Conservation (phyloP, 441 rosid genomes). For the Rhodomyrtus psidioides region DNA sequence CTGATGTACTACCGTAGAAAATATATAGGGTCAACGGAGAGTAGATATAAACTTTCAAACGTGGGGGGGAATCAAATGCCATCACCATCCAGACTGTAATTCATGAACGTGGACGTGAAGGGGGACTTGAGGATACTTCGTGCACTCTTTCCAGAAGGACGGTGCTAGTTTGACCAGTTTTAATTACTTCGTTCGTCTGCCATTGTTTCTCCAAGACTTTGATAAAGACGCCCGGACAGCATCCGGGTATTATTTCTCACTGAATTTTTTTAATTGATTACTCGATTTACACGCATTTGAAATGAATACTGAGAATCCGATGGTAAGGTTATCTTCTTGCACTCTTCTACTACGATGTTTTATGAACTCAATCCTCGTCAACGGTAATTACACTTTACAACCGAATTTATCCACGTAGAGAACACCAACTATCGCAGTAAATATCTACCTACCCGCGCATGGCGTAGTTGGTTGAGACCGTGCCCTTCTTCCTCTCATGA, state of each 20-base stretch:
- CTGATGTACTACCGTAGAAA: neutral
- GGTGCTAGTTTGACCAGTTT: neutral
- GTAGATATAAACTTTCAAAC: neutral
- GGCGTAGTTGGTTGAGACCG: too few species aligned
- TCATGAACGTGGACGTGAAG: neutral
- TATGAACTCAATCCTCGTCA: neutral
- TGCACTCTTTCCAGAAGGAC: neutral
- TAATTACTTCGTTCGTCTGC: neutral
- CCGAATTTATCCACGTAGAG: neutral
- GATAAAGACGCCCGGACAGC: neutral
- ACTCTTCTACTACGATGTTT: neutral
- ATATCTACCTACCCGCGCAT: too few species aligned
- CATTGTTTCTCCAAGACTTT: neutral
- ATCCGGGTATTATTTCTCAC: neutral
- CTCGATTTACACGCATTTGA: neutral
- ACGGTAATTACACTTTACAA: neutral
- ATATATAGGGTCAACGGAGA: neutral
- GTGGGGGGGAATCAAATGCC: neutral
- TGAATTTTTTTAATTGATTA: neutral
- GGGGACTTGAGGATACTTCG: neutral
- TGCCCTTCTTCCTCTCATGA: too few species aligned
- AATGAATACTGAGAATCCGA: neutral
- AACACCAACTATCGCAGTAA: neutral
- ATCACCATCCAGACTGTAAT: neutral
- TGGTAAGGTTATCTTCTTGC: neutral